Base-by-base conservation (phyloP, 1,284 basidiomycete species). In the Peniophora sp. region DNA sequence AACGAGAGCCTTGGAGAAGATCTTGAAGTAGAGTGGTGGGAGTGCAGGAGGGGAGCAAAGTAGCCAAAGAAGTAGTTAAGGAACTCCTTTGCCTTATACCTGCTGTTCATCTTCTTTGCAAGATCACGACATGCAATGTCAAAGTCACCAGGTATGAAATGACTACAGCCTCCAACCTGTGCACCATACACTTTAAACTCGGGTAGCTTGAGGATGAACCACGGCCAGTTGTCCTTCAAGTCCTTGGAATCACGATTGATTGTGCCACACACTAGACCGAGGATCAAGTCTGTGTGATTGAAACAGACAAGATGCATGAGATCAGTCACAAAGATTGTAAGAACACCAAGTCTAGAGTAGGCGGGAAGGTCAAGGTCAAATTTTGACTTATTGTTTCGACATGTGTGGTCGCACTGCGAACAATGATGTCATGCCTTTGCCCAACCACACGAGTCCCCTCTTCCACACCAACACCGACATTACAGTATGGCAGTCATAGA, bases 221-320 rank as follows among this genome's bases (percentile, higher is more conserved):
- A 73, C 22, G 57, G 55, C 71, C 70, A 73, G 3, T 12, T 32
- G 1, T 41, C 35, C 14, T 53, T 57, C n/a, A 51, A 34, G 42
- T 68, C 60, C 12, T 49, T 39, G 1, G 37, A 11, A 1, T 54
- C 53, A 22, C 58, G 58, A 0, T 63, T 52, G 3, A 71, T 41
- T 0, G 54, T 60, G 0, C 66, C 69, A 1, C 62, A 51, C 64
- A 65, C 68, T 2, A 73, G 59, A 0, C 46, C n/a, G 0, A 69
- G 11, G 0, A 67, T 10, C 0, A 72, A 56, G 17, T 71, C 64
- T 0, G 60, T 47, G 0, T 72, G 17, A 5, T 66, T 65, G 5
- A 67, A 44, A 0, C 51, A 34, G 3, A 63, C 46, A 0, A 68
- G 55, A 48, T 74, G 72, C 71, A 74, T 73, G 8, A 68, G 51